phyloP scores from a whole-genome alignment of 1,139 yeast genomes.

The Yamadazyma friedrichii region DNA sequence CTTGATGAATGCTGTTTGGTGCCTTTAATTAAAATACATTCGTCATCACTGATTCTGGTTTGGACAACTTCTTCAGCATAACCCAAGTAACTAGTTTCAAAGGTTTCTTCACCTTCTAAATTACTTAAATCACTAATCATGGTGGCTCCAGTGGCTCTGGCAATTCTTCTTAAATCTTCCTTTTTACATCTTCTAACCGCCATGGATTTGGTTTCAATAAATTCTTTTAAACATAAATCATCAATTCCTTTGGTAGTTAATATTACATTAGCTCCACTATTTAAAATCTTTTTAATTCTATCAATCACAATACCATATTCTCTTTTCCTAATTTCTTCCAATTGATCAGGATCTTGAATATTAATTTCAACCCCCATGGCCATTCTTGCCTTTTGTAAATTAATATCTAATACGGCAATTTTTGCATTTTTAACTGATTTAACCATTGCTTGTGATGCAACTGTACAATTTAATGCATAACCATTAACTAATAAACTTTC shows the following conservation, averaged over 20 bases:
- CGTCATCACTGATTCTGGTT: slow-evolving; percentile 92
- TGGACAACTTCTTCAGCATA: slow-evolving; percentile 90
- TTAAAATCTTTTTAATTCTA: slow-evolving; percentile 81
- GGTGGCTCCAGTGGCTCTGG: slow-evolving; percentile 97
- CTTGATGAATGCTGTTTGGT: slow-evolving; percentile 92
- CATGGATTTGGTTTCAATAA: slow-evolving; percentile 94
- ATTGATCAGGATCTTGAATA: slow-evolving; percentile 95
- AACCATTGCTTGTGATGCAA: slow-evolving; percentile 96
- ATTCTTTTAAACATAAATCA: slow-evolving; percentile 91
- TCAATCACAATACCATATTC: slow-evolving; percentile 91
- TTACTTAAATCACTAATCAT: slow-evolving; percentile 84
- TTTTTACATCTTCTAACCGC: slow-evolving; percentile 98
- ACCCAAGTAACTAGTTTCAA: slow-evolving; percentile 85
- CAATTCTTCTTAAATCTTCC: slow-evolving; percentile 94
- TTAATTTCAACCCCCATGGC: slow-evolving; percentile 98
- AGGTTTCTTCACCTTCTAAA: slow-evolving; percentile 96
- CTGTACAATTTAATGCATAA: slow-evolving; percentile 94
- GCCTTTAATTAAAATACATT: slow-evolving; percentile 91
- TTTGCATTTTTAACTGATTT: slow-evolving; percentile 71
- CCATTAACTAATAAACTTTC: slow-evolving; percentile 91
- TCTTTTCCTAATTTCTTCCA: slow-evolving; percentile 92
- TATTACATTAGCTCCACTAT: slow-evolving; percentile 94
- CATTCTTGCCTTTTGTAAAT: slow-evolving; percentile 95
- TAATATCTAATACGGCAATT: slow-evolving; percentile 92
- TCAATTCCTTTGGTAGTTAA: slow-evolving; percentile 98